Percentiles rank a stretch among this genome's conserved stretches.
These are phyloP conservation scores for Limnanthes douglasii DNA, from an alignment of 345 rosid genomes.

Conservation along the genomic window DNA sequence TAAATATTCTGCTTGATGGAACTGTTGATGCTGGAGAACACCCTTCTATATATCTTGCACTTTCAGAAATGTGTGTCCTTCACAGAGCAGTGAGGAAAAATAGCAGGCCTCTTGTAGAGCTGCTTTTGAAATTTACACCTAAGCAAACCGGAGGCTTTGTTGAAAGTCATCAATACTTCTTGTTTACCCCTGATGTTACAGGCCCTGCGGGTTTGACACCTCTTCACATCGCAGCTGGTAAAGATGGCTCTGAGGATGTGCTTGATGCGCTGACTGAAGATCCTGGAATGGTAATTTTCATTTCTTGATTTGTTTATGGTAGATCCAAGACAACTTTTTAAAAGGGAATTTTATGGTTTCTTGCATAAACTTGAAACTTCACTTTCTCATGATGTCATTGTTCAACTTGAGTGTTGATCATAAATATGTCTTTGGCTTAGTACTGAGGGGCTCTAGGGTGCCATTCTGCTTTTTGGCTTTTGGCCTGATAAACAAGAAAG, in stretches of 20 bases:
- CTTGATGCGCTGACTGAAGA: conserved; percentile 77
- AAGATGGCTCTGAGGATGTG: conserved; percentile 89
- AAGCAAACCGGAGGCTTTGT: conserved; percentile 8
- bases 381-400: too few relatives aligned
- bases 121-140: conserved; percentile 62
- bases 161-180: conserved; percentile 14
- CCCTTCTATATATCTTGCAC: conserved; percentile 28
- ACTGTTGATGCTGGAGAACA: conserved; percentile 45
- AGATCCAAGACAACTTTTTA: background rate
- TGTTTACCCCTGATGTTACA: conserved; percentile 73
- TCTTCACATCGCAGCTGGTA: conserved; percentile 98
- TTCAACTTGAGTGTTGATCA: too few relatives aligned
- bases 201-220: conserved; percentile 98
- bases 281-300: conserved; percentile 60
- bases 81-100: conserved; percentile 96
- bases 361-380: conserved; percentile 3
- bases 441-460: too few relatives aligned
- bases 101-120: conserved; percentile 57
- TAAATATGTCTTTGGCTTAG: too few relatives aligned
- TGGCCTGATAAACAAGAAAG: conserved; percentile 1
- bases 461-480: too few relatives aligned
- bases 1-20: conserved; percentile 56
- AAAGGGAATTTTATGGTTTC: background rate
- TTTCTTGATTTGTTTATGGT: conserved; percentile 2
- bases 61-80: conserved; percentile 75